Percentiles rank a stretch among this genome's conserved stretches.
Evolutionary conservation across 352 stramenopile species (phyloP).

Genomic region (Phytophthora gonapodyides): DNA sequence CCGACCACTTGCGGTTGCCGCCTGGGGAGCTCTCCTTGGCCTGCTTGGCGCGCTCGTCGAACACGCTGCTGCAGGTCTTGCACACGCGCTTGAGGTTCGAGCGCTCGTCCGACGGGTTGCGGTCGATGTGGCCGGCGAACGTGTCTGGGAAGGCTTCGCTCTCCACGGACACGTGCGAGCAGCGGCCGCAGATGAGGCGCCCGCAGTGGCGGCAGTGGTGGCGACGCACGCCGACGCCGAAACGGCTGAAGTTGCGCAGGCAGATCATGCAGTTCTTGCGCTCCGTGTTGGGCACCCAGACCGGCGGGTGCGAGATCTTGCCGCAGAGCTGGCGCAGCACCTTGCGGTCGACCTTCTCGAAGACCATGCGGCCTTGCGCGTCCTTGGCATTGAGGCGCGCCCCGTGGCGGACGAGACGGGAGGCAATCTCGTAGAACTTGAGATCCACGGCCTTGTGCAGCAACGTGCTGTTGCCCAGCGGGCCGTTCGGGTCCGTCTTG

Average conservation of each 20-base stretch:
- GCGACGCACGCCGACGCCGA: constrained; percentile 68
- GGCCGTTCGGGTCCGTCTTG: constrained; percentile 71
- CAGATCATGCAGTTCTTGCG: constrained; percentile 84
- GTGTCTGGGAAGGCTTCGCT: constrained; percentile 68
- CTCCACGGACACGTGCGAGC: constrained; percentile 75
- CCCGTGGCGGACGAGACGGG: constrained; percentile 77
- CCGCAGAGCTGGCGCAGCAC: constrained; percentile 70
- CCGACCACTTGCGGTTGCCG: constrained; percentile 51
- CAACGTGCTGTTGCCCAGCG: constrained; percentile 66
- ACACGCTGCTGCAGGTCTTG: constrained; percentile 75
- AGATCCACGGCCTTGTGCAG: constrained; percentile 79
- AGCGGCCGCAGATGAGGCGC: constrained; percentile 77
- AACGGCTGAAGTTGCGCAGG: constrained; percentile 64
- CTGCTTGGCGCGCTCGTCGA: constrained; percentile 67
- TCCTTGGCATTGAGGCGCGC: constrained; percentile 80
- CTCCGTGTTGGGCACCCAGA: constrained; percentile 82
- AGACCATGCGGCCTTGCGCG: constrained; percentile 76
- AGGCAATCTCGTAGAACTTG: constrained; percentile 73
- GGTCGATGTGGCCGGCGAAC: constrained; percentile 54
- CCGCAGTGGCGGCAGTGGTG: constrained; percentile 89
- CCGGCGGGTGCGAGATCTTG: constrained; percentile 79
- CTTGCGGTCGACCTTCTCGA: constrained; percentile 82
- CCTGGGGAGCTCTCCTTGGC: constrained; percentile 29
- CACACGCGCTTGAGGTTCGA: constrained; percentile 71
- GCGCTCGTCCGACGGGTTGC: constrained; percentile 44